Evolutionary conservation across 306 rosid genomes (phyloP).

Genomic region (Purshia tridentata): DNA sequence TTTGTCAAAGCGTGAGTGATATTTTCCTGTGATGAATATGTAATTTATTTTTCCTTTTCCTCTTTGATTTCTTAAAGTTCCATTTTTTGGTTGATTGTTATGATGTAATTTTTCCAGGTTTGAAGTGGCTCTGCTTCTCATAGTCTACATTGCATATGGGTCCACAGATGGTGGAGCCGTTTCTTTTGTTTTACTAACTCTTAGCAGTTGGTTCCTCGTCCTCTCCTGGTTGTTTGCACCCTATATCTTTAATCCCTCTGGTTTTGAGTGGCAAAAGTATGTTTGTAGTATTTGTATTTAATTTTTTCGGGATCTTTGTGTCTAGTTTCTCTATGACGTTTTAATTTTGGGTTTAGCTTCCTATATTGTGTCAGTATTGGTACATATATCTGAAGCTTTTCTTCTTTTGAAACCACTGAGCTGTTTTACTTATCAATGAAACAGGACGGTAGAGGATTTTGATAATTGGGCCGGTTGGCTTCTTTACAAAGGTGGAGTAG

Average conservation of each 20-base stretch:
- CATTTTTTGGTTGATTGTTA: not conserved
- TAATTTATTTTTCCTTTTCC: not conserved
- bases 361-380: not conserved
- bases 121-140: slow-evolving; percentile 87
- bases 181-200: slow-evolving; percentile 70
- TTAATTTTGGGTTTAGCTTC: slow-evolving; percentile 6
- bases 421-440: slow-evolving; percentile 28
- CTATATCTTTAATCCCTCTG: slow-evolving; percentile 95
- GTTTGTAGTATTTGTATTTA: slow-evolving; percentile 24
- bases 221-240: slow-evolving; percentile 99
- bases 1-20: slow-evolving; percentile 90
- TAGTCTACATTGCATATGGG: slow-evolving; percentile 80
- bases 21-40: slow-evolving; percentile 11
- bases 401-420: not conserved
- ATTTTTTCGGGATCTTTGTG: not conserved
- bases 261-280: slow-evolving; percentile 99
- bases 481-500: slow-evolving; percentile 96
- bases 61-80: not conserved
- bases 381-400: not conserved
- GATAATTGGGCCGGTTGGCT: slow-evolving; percentile 99
- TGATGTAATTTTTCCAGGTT: slow-evolving; percentile 50
- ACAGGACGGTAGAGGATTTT: slow-evolving; percentile 98
- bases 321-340: slow-evolving; percentile 6
- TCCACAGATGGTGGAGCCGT: slow-evolving; percentile 77
- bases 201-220: slow-evolving; percentile 99